These are phyloP conservation scores for Prunus armeniaca DNA, from an alignment of 306 rosid genomes.

Conservation along the genomic window DNA sequence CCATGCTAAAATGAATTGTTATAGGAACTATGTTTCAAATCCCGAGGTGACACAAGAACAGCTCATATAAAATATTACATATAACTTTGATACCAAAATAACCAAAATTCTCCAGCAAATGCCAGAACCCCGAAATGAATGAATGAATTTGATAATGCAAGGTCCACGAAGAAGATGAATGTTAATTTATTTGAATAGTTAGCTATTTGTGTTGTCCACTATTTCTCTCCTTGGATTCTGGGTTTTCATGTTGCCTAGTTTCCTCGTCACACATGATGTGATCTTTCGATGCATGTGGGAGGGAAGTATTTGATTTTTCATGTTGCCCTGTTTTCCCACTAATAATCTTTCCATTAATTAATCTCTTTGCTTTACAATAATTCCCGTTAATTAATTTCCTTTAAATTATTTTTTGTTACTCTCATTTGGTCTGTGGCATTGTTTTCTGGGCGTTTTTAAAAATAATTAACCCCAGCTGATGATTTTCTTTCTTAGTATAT, in stretches of 20 bases:
- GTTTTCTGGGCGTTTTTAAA: neutral
- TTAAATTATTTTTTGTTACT: neutral
- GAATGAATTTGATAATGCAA: slow-evolving; percentile 32
- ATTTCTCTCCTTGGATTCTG: slow-evolving; percentile 69
- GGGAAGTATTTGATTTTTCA: slow-evolving; percentile 18
- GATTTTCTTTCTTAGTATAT: neutral
- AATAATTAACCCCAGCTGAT: neutral
- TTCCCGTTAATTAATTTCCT: neutral
- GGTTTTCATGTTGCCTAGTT: slow-evolving; percentile 74
- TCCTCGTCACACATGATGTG: slow-evolving; percentile 69
- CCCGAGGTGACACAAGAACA: slow-evolving; percentile 17
- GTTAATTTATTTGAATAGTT: neutral
- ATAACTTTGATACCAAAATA: slow-evolving; percentile 31
- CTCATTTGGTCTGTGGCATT: neutral
- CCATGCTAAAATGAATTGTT: neutral
- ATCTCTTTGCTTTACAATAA: neutral
- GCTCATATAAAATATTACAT: slow-evolving; percentile 5
- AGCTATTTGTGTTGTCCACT: slow-evolving; percentile 1
- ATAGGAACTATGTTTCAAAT: slow-evolving; percentile 23
- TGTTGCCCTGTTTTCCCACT: neutral
- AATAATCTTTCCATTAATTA: neutral
- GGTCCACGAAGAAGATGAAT: slow-evolving; percentile 35
- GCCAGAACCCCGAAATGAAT: slow-evolving; percentile 41
- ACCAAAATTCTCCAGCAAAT: slow-evolving; percentile 54
- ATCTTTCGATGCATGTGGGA: slow-evolving; percentile 12